Evolutionary conservation across 2,329 filamentous ascomycete genomes (phyloP).

Genomic region (Xylariaceae sp.): DNA sequence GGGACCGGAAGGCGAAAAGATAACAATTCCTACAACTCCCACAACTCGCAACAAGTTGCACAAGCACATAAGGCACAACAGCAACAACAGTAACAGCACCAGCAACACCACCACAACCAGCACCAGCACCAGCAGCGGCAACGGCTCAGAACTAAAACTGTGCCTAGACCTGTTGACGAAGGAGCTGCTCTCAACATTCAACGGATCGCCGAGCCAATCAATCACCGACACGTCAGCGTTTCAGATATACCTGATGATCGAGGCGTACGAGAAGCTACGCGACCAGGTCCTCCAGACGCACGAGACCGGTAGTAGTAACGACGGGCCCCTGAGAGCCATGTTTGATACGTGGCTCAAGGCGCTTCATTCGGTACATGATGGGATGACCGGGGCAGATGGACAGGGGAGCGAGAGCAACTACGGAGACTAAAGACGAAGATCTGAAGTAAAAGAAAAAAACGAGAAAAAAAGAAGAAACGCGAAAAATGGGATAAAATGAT

Average conservation of each 20-base stretch:
- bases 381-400: constrained; percentile 31
- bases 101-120: too few species aligned
- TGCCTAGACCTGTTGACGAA: constrained; percentile 46
- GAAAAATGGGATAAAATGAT: too few species aligned
- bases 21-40: constrained; percentile 23
- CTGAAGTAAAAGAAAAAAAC: too few species aligned
- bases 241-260: constrained; percentile 54
- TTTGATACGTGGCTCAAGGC: constrained; percentile 49
- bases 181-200: constrained; percentile 43
- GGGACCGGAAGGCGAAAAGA: constrained; percentile 1
- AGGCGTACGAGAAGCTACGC: constrained; percentile 51
- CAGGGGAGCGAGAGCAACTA: constrained; percentile 34
- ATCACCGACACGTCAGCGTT: constrained; percentile 39
- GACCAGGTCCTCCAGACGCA: constrained; percentile 39
- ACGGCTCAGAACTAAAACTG: constrained; percentile 42
- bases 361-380: constrained; percentile 44
- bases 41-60: constrained; percentile 19
- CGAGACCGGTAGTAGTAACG: constrained; percentile 26
- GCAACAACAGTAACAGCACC: too few species aligned
- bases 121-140: too few species aligned
- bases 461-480: too few species aligned
- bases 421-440: constrained; percentile 19
- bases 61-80: too few species aligned
- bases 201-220: constrained; percentile 23
- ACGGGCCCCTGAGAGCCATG: constrained; percentile 36